Evolutionary conservation across 495 filamentous ascomycete species (phyloP), one percentile per base, ranked within the genome.

Genomic region (Daldinia vernicosa): DNA sequence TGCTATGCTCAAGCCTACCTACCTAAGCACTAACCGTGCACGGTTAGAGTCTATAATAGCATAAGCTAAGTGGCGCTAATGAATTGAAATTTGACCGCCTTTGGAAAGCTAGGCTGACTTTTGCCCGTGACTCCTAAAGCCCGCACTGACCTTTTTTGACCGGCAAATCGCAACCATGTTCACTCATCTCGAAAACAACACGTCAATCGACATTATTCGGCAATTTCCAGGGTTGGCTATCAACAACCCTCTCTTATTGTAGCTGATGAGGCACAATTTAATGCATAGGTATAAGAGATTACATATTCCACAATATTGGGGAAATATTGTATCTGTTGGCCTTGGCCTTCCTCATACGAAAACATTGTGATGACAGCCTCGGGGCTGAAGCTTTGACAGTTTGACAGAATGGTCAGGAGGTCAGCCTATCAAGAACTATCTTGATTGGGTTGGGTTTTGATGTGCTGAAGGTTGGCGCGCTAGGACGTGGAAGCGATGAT

Each of bases 121-220:
- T 60, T 35, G 37, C 51, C 68, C 68, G 63, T 71, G 62, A 66
- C 62, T 63, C 45, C 39, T 27, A 35, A 17, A 33, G 45, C 53
- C 69, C 63, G 69, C 69, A 67, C 60, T 67, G 63, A 66, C 47
- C 55, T 28, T 45, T 45, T 45, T 59, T 37, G 64, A 53, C 63
- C 60, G 28, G 55, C 19, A 47, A 70, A 50, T 63, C 35, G 24
- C 37, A 43, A 64, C 60, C 70, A 33, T 56, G 64, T 60, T 63
- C 60, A 51, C 60, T 63, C 60, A 56, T 52, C 62, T 60, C 33
- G 39, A 72, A 72, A 72, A 72, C 70, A 72, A 72, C 70, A 72
- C 70, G 60, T 72, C 56, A 72, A 72, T 72, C 65, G 22, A 64
- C 45, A 27, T 68, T 54, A 64, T 54, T 72, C 70, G 70, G 47